Evolutionary conservation across 2,329 filamentous ascomycete species (phyloP).

Genomic region (Colletotrichum sp.): DNA sequence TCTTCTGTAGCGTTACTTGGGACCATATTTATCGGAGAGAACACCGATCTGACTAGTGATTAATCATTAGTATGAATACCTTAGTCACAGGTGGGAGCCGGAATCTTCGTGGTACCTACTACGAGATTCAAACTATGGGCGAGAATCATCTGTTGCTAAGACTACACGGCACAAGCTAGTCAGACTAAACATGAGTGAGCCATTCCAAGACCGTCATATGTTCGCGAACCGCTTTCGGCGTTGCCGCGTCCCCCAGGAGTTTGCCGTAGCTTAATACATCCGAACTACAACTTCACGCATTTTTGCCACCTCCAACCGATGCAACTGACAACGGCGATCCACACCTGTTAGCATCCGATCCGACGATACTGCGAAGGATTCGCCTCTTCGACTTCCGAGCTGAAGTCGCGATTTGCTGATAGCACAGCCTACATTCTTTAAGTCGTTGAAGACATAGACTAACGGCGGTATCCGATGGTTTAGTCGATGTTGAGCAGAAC

Average conservation of each 20-base stretch:
- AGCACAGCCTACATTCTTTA: neutral
- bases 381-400: neutral
- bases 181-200: neutral
- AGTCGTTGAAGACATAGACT: neutral
- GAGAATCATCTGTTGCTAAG: neutral
- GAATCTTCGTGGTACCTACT: neutral
- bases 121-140: neutral
- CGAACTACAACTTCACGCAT: neutral
- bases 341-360: neutral
- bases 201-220: rapidly evolving
- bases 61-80: neutral
- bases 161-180: neutral
- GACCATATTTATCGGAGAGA: neutral
- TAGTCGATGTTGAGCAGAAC: neutral
- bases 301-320: neutral
- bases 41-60: neutral
- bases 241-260: neutral
- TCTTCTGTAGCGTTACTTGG: neutral
- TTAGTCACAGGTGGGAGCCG: neutral
- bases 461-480: neutral
- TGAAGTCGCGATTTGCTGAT: neutral
- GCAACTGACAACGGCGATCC: neutral
- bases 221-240: neutral
- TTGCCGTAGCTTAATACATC: neutral
- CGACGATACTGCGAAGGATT: neutral